Evolutionary conservation across 2,329 filamentous ascomycete species (phyloP).

Genomic region (Colletotrichum endophyticum): DNA sequence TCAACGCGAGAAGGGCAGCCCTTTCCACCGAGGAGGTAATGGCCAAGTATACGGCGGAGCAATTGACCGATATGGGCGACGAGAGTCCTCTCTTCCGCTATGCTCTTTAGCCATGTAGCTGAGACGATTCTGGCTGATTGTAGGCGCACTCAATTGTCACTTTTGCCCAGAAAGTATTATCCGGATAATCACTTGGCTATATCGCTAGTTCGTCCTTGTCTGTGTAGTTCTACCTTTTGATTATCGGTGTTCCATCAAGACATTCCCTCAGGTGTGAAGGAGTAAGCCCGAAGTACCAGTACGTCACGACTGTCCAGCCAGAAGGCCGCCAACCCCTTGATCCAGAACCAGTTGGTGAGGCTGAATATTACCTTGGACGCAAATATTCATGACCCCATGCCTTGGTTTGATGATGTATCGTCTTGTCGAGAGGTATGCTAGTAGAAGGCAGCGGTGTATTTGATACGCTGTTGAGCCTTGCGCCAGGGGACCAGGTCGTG

Average conservation of each 20-base stretch:
- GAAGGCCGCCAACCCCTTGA: neutral
- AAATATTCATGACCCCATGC: too few relatives aligned
- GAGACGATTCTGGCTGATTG: too few relatives aligned
- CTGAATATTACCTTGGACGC: too few relatives aligned
- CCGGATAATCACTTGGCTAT: neutral
- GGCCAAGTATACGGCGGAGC: neutral
- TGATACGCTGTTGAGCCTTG: too few relatives aligned
- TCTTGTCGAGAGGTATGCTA: too few relatives aligned
- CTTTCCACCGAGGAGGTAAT: neutral
- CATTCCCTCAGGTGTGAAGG: neutral
- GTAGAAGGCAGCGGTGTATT: too few relatives aligned
- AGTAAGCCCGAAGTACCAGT: neutral
- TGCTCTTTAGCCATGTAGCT: neutral
- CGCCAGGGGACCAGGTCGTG: too few relatives aligned
- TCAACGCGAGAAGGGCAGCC: neutral
- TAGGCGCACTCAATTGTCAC: too few relatives aligned
- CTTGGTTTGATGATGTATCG: too few relatives aligned
- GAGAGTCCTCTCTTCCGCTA: neutral
- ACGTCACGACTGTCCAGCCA: too few relatives aligned
- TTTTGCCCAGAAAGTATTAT: neutral
- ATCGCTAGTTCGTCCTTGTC: rapidly evolving
- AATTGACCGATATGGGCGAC: neutral
- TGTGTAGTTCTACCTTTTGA: neutral
- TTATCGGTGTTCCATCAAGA: neutral
- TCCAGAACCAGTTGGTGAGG: neutral